Percentiles rank a stretch among this genome's conserved stretches.
Evolutionary conservation across 164 flowering plant species (phyloP).

Genomic region (Sextonia rubra): DNA sequence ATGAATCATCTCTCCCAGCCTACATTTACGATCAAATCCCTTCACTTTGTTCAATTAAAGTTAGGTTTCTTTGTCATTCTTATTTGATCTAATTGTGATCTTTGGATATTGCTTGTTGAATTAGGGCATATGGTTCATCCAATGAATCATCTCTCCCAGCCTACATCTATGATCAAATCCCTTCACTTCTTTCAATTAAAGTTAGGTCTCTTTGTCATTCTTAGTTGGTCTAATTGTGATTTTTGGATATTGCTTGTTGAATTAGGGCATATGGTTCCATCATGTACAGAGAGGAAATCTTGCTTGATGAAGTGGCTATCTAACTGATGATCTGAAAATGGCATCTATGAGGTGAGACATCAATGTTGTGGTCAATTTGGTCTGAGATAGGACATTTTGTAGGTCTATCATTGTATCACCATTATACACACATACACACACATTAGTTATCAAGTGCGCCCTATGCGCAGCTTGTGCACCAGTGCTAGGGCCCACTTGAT

Average conservation of each 20-base stretch:
- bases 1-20: slow-evolving; percentile 47
- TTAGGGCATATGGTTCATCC: slow-evolving; percentile 51
- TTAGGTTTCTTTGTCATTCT: neutral
- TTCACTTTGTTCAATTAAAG: neutral
- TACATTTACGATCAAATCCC: slow-evolving; percentile 46
- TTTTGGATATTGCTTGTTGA: too few relatives aligned
- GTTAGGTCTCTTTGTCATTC: neutral
- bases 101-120: slow-evolving; percentile 2
- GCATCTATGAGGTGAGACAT: too few relatives aligned
- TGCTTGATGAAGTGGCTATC: slow-evolving; percentile 86
- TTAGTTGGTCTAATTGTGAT: too few relatives aligned
- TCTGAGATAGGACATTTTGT: too few relatives aligned
- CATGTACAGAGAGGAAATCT: slow-evolving; percentile 57
- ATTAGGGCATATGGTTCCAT: slow-evolving; percentile 59
- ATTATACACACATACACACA: too few relatives aligned
- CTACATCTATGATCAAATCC: slow-evolving; percentile 46
- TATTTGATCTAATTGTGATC: too few relatives aligned
- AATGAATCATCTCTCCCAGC: slow-evolving; percentile 46
- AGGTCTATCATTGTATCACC: too few relatives aligned
- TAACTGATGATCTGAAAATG: too few relatives aligned
- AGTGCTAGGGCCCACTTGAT: too few relatives aligned
- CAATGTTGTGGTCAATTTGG: too few relatives aligned
- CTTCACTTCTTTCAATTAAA: neutral
- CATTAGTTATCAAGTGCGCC: too few relatives aligned
- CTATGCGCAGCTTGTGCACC: too few relatives aligned